Base-by-base conservation (phyloP, 805 yeast genomes). In the Hanseniaspora valbyensis region DNA sequence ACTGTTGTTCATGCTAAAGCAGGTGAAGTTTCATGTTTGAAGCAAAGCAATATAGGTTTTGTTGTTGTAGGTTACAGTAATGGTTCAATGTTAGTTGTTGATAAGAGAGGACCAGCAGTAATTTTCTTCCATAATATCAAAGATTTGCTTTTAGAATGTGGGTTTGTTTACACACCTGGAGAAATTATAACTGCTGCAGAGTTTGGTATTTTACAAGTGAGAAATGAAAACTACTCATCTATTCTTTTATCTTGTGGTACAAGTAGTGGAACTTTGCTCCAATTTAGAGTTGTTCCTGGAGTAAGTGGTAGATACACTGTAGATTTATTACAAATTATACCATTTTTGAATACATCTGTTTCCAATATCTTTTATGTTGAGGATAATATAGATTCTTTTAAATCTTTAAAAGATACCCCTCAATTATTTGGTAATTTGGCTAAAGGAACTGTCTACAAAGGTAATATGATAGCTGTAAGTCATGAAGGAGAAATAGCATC, bases 41-140 rank as follows among this genome's bases (percentile, higher is more conserved):
- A 74, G 50, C 75, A 83, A 62, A 80, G 89, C 54, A 75, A 81
- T 55, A 71, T 87, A 44, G 96, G 96, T 0, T 89, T 92, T 67
- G 84, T 83, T 8, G 92, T 83, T 0, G 69, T 85, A 38, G 95
- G 84, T 0, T 87, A 83, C 62, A 74, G 73, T 42, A 73, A 80
- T 13, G 96, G 97, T n/a, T 72, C 77, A 32, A 54, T 90, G 16
- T 65, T 81, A 2, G 78, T 90, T 0, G 67, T 89, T 53, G 96
- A 90, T 65, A 70, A 84, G 50, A 72, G 96, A 53, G 84, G 84
- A 69, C 89, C 89, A 0, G 87, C 85, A 0, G 65, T 80, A 6
- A 80, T 83, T 25, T 69, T 67, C 53, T 69, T 73, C 45, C 70
- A 67, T 14, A 63, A 61, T 24, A 52, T 69, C 8, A 54, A 54